Percentiles rank a stretch among this genome's conserved stretches.
phyloP scores from a whole-genome alignment of 2,329 filamentous ascomycete genomes.

The Diaporthe batatas region DNA sequence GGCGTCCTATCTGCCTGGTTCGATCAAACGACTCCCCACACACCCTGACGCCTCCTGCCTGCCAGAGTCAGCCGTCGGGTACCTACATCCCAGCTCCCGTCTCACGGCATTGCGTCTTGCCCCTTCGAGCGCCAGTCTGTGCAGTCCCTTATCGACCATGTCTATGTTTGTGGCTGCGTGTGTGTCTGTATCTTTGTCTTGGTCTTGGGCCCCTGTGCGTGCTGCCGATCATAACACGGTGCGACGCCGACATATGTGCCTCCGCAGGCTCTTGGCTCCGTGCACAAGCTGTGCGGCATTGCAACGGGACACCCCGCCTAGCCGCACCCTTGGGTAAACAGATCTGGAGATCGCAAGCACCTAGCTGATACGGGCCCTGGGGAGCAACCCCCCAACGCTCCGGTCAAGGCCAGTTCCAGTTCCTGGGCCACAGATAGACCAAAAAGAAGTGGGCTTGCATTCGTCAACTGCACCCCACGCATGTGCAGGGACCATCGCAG shows the following conservation, averaged over 20 bases:
- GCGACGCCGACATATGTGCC: not conserved
- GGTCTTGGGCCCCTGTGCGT: not conserved
- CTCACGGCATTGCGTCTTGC: slow-evolving; percentile 9
- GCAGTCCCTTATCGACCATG: not conserved
- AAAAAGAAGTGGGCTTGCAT: slow-evolving; percentile 32
- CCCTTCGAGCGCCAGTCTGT: not conserved
- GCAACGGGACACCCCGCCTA: not conserved
- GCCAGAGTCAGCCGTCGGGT: slow-evolving; percentile 35
- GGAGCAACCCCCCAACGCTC: too few species aligned
- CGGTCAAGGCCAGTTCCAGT: not conserved
- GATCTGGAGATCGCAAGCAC: not conserved
- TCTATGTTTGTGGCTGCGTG: not conserved
- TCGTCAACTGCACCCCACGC: slow-evolving; percentile 42
- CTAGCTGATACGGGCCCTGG: too few species aligned
- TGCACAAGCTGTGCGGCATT: not conserved
- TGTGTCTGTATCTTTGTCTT: not conserved
- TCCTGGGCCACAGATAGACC: not conserved
- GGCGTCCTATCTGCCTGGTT: slow-evolving; percentile 1
- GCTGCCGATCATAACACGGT: slow-evolving; percentile 2
- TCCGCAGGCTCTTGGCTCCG: too few species aligned
- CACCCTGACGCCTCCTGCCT: not conserved
- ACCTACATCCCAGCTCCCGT: slow-evolving; percentile 19
- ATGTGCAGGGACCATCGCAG: slow-evolving; percentile 35
- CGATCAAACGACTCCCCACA: slow-evolving; percentile 23
- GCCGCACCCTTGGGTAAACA: not conserved